Conservation (phyloP, 257 asterid genomes). For the Parsonsia alboflavescens region DNA sequence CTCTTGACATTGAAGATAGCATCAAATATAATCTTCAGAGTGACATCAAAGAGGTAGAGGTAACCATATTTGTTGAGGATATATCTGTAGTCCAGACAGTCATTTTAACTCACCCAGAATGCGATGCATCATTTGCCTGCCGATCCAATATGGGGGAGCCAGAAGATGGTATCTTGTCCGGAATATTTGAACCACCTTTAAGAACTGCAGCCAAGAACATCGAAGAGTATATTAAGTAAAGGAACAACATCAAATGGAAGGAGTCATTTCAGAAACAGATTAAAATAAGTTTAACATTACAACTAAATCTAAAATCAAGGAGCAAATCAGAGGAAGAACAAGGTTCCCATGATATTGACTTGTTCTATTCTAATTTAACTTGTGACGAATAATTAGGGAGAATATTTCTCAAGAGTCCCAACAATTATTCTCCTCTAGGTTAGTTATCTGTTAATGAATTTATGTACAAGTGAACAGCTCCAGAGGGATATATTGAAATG, state of each 20-base stretch:
- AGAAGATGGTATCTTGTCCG: conserved; percentile 71
- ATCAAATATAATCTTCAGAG: not conserved
- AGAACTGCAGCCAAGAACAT: conserved; percentile 51
- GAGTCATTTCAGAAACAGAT: not conserved
- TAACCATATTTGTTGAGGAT: not conserved
- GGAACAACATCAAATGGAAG: not conserved
- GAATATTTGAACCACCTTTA: conserved; percentile 81
- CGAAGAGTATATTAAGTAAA: not conserved
- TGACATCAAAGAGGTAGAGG: not conserved
- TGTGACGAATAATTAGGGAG: not conserved
- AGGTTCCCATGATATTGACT: not conserved
- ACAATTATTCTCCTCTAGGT: not conserved
- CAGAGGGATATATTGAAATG: not conserved
- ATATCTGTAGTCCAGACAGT: conserved; percentile 1
- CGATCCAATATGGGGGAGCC: conserved; percentile 58
- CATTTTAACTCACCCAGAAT: conserved; percentile 61
- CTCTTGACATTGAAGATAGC: not conserved
- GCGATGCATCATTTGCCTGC: conserved; percentile 61
- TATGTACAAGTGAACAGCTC: not conserved
- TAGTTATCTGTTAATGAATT: not conserved
- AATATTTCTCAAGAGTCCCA: not conserved
- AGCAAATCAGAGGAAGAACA: not conserved
- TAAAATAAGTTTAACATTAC: not conserved
- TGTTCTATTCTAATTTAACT: not conserved
- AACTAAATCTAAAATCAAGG: not conserved